Conservation (phyloP, 176 grass and related monocot species). For the Hordeum vulgare region MorexV3_pseudomolecules_assembly NC_058522.1:138844197-138844696, state of each 20-base stretch:
- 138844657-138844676: slow-evolving; percentile 11
- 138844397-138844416: background rate
- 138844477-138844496: background rate
- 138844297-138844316: too few species aligned
- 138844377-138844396: slow-evolving; percentile 20
- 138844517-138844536: background rate
- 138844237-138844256: too few species aligned
- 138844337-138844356: background rate
- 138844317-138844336: too few species aligned
- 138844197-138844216: too few species aligned
- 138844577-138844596: slow-evolving; percentile 20
- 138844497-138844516: background rate
- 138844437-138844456: too few species aligned
- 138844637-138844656: background rate
- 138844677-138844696: slow-evolving; percentile 12
- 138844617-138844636: background rate
- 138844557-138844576: background rate
- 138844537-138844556: background rate
- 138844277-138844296: too few species aligned
- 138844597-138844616: slow-evolving; percentile 11
- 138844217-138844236: too few species aligned
- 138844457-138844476: background rate
- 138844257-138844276: too few species aligned
- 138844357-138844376: slow-evolving; percentile 17
- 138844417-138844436: background rate